phyloP scores from a whole-genome alignment of 169 alveolate species.

The Amoebophrya sp. region DNA sequence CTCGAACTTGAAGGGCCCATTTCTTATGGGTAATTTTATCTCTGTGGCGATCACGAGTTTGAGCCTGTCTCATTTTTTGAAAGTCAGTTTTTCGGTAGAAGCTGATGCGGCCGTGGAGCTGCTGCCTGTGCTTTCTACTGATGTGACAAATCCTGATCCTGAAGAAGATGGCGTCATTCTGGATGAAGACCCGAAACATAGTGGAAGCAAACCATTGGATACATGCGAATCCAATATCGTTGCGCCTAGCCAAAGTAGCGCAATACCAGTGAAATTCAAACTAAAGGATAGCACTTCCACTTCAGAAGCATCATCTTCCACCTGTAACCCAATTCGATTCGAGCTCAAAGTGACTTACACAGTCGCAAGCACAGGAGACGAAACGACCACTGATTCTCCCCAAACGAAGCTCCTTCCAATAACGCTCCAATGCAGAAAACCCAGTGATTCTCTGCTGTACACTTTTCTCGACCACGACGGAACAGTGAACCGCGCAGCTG shows the following conservation, averaged over 20 bases:
- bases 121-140: background rate
- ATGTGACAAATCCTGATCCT: too few species aligned
- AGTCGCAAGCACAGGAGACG: background rate
- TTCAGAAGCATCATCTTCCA: background rate
- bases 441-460: background rate
- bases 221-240: background rate
- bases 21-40: background rate
- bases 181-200: too few species aligned
- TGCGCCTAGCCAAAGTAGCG: background rate
- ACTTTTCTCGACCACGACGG: slow-evolving; percentile 7
- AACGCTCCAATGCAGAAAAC: background rate
- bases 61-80: background rate
- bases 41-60: background rate
- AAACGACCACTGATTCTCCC: background rate
- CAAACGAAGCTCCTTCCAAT: background rate
- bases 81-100: background rate
- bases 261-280: background rate
- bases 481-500: background rate
- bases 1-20: too few species aligned
- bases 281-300: background rate
- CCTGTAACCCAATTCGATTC: background rate
- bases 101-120: background rate
- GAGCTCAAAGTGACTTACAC: background rate
- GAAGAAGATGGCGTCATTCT: too few species aligned
- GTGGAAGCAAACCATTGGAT: too few species aligned